Conservation (phyloP, 2,329 filamentous ascomycete genomes). For the Pyricularia grisea region DNA sequence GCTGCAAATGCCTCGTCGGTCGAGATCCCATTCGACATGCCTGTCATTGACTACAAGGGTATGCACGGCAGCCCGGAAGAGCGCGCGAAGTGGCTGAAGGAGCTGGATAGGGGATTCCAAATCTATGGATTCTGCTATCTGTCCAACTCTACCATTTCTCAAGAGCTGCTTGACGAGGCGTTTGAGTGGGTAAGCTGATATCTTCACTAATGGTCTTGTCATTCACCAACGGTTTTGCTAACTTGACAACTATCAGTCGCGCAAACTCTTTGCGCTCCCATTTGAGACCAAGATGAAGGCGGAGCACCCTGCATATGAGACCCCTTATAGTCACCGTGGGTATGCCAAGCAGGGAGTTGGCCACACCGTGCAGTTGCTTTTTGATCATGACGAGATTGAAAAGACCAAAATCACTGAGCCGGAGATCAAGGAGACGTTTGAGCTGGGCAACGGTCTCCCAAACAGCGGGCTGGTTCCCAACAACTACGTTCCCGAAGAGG, state of each 20-base stretch:
- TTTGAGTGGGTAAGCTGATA: background rate
- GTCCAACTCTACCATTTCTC: background rate
- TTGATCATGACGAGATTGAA: slow-evolving; percentile 14
- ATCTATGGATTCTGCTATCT: background rate
- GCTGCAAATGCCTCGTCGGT: background rate
- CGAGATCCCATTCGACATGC: background rate
- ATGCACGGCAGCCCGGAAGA: background rate
- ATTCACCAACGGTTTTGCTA: no score
- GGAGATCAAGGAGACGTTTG: slow-evolving; percentile 4
- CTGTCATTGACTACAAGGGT: background rate
- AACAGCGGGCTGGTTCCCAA: slow-evolving; percentile 22
- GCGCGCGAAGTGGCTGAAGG: background rate
- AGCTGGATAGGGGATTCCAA: background rate
- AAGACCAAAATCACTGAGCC: background rate
- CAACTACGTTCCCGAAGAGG: slow-evolving; percentile 25
- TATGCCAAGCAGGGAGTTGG: background rate
- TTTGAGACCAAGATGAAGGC: background rate
- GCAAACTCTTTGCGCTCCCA: background rate
- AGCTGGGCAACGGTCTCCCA: slow-evolving; percentile 10
- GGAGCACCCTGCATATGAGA: slow-evolving; percentile 1
- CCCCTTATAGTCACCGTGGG: background rate
- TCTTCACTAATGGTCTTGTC: background rate
- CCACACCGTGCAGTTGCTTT: slow-evolving; percentile 11
- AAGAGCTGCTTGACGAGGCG: background rate
- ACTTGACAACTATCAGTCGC: background rate